Conservation (phyloP, 495 filamentous ascomycete species). For the Aspergillus steynii region DNA sequence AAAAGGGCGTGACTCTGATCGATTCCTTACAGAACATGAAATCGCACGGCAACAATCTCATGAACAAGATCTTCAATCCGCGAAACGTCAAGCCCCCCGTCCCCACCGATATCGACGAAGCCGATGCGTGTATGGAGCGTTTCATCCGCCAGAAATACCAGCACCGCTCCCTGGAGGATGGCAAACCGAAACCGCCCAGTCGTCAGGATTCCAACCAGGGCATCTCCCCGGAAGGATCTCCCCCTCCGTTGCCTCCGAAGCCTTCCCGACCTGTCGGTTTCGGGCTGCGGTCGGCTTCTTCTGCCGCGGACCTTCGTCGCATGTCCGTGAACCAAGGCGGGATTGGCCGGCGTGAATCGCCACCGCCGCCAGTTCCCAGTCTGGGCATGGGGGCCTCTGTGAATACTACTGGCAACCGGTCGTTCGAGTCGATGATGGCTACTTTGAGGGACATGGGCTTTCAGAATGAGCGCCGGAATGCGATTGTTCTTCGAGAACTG, state of each 20-base stretch:
- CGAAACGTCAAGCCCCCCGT: slow-evolving; percentile 75
- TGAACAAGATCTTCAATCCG: slow-evolving; percentile 88
- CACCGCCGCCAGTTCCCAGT: slow-evolving; percentile 38
- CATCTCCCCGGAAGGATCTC: slow-evolving; percentile 49
- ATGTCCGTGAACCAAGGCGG: slow-evolving; percentile 29
- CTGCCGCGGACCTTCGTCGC: slow-evolving; percentile 57
- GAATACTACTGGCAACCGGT: slow-evolving; percentile 55
- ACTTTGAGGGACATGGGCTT: slow-evolving; percentile 92
- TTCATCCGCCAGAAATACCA: slow-evolving; percentile 95
- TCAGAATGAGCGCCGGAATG: slow-evolving; percentile 75
- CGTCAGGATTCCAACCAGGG: slow-evolving; percentile 40
- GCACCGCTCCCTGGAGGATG: slow-evolving; percentile 57
- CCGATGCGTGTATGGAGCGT: slow-evolving; percentile 87
- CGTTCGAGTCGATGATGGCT: slow-evolving; percentile 68
- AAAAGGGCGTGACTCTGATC: slow-evolving; percentile 17
- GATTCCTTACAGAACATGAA: slow-evolving; percentile 73
- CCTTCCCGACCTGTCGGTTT: slow-evolving; percentile 75
- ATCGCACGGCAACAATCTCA: slow-evolving; percentile 78
- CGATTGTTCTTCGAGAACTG: slow-evolving; percentile 73
- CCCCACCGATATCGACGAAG: slow-evolving; percentile 86
- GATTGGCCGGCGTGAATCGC: slow-evolving; percentile 27
- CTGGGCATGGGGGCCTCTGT: slow-evolving; percentile 69
- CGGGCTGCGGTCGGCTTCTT: slow-evolving; percentile 67
- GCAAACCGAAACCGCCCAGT: slow-evolving; percentile 48
- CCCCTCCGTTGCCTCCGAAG: slow-evolving; percentile 85